These are phyloP conservation scores for Globisporangium uncinulatum DNA, from an alignment of 352 stramenopile genomes.

Conservation along the genomic window DNA sequence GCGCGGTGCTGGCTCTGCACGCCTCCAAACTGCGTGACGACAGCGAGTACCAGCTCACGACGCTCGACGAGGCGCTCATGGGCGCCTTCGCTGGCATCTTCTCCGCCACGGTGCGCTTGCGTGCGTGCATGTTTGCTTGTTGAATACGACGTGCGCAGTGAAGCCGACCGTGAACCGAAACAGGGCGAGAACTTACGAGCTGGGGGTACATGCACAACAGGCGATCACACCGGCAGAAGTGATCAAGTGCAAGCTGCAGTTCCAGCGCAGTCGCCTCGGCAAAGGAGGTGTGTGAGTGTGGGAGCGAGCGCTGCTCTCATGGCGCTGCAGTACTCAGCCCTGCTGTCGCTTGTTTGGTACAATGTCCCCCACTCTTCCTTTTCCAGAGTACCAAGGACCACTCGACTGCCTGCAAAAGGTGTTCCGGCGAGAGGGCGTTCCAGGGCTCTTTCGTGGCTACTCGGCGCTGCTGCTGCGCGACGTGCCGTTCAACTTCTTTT, in stretches of 20 bases:
- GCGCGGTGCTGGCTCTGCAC: constrained; percentile 54
- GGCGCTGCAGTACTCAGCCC: background rate
- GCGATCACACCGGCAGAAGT: constrained; percentile 83
- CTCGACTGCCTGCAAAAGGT: constrained; percentile 68
- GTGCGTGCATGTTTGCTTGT: constrained; percentile 2
- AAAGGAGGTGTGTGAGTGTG: constrained; percentile 37
- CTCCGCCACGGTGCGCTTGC: constrained; percentile 53
- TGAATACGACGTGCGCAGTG: background rate
- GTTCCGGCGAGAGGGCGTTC: constrained; percentile 47
- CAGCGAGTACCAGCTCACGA: constrained; percentile 60
- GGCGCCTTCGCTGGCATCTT: constrained; percentile 77
- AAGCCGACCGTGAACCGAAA: background rate
- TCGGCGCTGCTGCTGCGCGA: constrained; percentile 79
- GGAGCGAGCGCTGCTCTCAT: background rate
- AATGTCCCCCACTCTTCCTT: background rate
- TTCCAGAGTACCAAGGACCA: constrained; percentile 52
- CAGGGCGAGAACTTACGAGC: background rate
- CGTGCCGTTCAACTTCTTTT: constrained; percentile 89
- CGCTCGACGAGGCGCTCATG: constrained; percentile 79
- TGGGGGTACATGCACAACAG: constrained; percentile 18
- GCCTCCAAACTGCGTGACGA: constrained; percentile 30
- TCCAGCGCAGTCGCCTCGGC: constrained; percentile 57
- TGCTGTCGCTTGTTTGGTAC: background rate
- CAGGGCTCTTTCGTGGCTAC: constrained; percentile 76
- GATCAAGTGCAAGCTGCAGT: constrained; percentile 84